A percentile compares a stretch with the other conserved stretches of the same genome.
These are phyloP conservation scores for Phytophthora chlamydospora DNA, from an alignment of 352 stramenopile species.

Conservation along the genomic window DNA sequence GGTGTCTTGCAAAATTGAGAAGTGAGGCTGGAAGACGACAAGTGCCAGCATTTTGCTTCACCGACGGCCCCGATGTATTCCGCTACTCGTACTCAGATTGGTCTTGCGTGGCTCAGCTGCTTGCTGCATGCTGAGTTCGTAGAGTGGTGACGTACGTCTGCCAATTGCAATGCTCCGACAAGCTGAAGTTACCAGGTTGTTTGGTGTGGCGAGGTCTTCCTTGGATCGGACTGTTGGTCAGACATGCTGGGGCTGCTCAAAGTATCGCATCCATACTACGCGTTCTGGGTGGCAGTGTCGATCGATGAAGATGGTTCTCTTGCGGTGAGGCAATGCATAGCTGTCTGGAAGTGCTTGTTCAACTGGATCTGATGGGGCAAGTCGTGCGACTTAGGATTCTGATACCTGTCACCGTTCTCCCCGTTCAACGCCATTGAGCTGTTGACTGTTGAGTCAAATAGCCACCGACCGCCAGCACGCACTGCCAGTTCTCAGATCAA, in stretches of 20 bases:
- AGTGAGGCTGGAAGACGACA: constrained; percentile 22
- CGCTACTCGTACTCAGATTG: constrained; percentile 30
- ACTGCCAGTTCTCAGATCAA: constrained; percentile 13
- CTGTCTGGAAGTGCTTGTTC: no score
- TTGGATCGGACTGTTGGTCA: neutral
- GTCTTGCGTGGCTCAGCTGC: constrained; percentile 7
- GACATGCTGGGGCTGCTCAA: neutral
- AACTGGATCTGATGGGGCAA: neutral
- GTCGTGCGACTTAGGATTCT: constrained; percentile 10
- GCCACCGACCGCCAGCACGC: neutral
- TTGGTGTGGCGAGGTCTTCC: no score
- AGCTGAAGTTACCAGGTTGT: no score
- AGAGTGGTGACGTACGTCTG: constrained; percentile 8
- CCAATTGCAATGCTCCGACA: no score
- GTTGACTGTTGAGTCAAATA: constrained; percentile 1
- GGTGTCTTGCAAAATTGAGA: constrained; percentile 24
- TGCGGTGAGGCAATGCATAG: neutral
- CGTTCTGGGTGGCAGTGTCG: constrained; percentile 4
- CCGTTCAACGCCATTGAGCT: neutral
- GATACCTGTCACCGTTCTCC: neutral
- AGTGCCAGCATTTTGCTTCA: neutral
- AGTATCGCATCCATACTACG: neutral
- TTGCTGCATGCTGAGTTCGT: constrained; percentile 18
- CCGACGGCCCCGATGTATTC: neutral
- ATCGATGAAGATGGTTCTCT: constrained; percentile 9